These are phyloP conservation scores for Pseudonitzschia multistriata DNA, from an alignment of 108 stramenopile species.

Conservation along the genomic window DNA sequence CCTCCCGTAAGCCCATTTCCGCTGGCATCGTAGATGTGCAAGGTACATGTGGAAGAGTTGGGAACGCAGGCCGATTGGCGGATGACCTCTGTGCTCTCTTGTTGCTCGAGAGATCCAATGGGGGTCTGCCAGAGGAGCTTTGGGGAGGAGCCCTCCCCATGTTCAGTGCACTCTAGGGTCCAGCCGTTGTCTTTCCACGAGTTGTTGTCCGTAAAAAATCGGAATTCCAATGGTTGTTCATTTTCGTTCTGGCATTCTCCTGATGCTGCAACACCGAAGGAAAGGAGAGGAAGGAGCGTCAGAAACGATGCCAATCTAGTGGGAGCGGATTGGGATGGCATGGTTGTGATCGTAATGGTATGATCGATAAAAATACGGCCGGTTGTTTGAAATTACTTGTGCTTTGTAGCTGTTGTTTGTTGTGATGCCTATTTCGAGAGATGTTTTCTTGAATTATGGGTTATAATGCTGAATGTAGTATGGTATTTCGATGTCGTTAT, in stretches of 20 bases:
- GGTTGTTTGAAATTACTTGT: not conserved
- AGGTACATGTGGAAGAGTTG: not conserved
- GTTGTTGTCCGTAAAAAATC: slow-evolving; percentile 13
- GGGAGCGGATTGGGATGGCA: not conserved
- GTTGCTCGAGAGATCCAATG: not conserved
- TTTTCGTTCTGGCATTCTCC: not conserved
- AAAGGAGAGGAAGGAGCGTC: not conserved
- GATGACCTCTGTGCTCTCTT: slow-evolving; percentile 5
- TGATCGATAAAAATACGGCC: not conserved
- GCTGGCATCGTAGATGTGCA: slow-evolving; percentile 1
- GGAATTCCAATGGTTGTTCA: slow-evolving; percentile 12
- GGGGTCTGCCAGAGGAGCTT: not conserved
- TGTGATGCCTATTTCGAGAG: too few relatives aligned
- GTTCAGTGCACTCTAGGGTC: slow-evolving; percentile 8
- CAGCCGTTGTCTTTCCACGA: slow-evolving; percentile 14
- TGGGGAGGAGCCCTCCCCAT: not conserved
- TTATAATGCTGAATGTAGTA: too few relatives aligned
- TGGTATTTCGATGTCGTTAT: too few relatives aligned
- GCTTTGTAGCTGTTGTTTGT: not conserved
- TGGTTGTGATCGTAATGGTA: too few relatives aligned
- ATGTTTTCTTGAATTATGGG: too few relatives aligned
- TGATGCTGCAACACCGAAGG: not conserved
- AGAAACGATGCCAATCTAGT: not conserved
- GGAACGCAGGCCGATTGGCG: slow-evolving; percentile 4
- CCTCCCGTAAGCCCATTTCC: not conserved